Evolutionary conservation across 2,329 filamentous ascomycete species (phyloP), one percentile per base, ranked within the genome.

Genomic region (Xylaria sp.): DNA sequence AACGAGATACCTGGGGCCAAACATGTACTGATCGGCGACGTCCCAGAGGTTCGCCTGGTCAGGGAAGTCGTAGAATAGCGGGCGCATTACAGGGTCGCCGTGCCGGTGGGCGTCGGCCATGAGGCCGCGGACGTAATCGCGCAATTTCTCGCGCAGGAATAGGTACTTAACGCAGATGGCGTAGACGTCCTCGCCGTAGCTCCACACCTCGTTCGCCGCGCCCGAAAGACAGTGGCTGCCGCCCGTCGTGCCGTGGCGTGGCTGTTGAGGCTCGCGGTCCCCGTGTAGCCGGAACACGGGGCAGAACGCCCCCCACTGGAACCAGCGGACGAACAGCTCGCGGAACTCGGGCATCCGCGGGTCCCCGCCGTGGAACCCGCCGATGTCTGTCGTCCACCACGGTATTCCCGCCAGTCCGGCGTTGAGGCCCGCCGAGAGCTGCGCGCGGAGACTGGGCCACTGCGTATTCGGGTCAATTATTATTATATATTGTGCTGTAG

Each of bases 301-400:
- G 63, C 87, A 90, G 72, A 89, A 91, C 0, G 87, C 79, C 0
- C 86, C 89, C 87, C 88, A 91, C 72, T 91, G 89, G 75, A 91
- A 91, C 89, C 89, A 91, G 1, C 89, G 79, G 0, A 88, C 84
- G 65, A 91, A 87, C 0, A 91, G 77, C 73, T 91, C 89, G 7
- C 87, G 81, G 76, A 91, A 91, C 0, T 72, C 79, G 1, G 79
- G 77, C 53, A 89, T 83, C 0, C 80, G 75, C 0, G 88, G 86
- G 66, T 89, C 82, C 0, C 89, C 89, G 5, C 89, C 89, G 72
- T 91, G 89, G 73, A 92, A 91, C 0, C 89, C 89, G 1, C 89
- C 89, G 59, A 91, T 91, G 71, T 91, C 89, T 0, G 89, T 91
- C 0, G 89, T 91, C 87, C 87, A 91, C 88, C 88, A 90, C 0